Evolutionary conservation across 2,329 filamentous ascomycete species (phyloP).

Genomic region (Fusarium burgessii): DNA sequence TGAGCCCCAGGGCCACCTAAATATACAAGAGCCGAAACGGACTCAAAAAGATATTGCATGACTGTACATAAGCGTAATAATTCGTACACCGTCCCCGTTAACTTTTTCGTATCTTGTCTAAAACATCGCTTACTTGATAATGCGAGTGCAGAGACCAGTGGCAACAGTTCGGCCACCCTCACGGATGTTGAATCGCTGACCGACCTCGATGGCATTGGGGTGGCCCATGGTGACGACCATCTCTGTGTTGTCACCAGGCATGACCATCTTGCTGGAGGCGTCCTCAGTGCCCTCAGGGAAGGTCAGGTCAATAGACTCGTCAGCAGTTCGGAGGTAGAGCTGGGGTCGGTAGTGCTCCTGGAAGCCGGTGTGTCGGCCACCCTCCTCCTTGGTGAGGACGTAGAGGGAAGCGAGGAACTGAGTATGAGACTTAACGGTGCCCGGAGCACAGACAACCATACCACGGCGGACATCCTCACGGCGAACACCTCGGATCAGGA

Average conservation of each 20-base stretch:
- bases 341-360: constrained; percentile 96
- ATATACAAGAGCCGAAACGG: constrained; percentile 54
- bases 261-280: constrained; percentile 81
- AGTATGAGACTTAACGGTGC: constrained; percentile 84
- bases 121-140: constrained; percentile 64
- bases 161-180: constrained; percentile 94
- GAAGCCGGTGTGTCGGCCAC: constrained; percentile 97
- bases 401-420: constrained; percentile 98
- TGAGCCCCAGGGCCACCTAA: constrained; percentile 47
- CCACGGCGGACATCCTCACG: constrained; percentile 94
- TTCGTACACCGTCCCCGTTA: constrained; percentile 42
- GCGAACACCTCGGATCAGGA: constrained; percentile 94
- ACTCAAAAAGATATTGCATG: constrained; percentile 48
- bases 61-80: constrained; percentile 47
- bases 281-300: constrained; percentile 90
- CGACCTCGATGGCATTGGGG: constrained; percentile 88
- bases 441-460: constrained; percentile 92
- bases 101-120: constrained; percentile 29
- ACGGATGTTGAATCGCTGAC: constrained; percentile 97
- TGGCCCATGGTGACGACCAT: constrained; percentile 90
- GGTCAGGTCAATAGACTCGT: constrained; percentile 80
- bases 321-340: constrained; percentile 93
- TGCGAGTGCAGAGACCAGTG: constrained; percentile 83
- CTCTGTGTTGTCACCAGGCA: constrained; percentile 99
- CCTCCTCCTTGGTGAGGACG: constrained; percentile 97